Evolutionary conservation across 805 yeast species (phyloP), one percentile per base, ranked within the genome.

Genomic region (Nakazawaea populi): DNA sequence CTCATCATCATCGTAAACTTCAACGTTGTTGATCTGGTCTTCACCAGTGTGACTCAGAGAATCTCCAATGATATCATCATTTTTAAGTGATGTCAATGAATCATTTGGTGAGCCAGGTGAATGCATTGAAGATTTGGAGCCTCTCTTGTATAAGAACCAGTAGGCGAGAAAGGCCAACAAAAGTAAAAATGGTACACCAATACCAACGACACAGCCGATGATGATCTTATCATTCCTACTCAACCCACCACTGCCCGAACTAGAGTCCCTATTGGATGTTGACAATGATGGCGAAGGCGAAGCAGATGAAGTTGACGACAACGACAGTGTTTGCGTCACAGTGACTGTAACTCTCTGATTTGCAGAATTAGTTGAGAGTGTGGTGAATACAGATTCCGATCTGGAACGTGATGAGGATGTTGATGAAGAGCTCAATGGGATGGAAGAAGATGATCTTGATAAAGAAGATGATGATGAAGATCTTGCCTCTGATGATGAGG

Each of bases 171-270:
- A 65, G 6, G 65, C 71, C 5, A 71, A 72, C 40, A 72, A 51
- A 2, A 73, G 64, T n/a, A 82, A 61, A 0, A 78, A 55, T 2
- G 91, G 87, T 0, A 83, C 81, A 48, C 88, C 88, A 11, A 86
- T 76, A 50, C 90, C 90, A 5, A 85, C 84, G 31, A 80, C 84
- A 52, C 83, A 82, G 39, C 90, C 90, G 48, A 83, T 75, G 28
- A 85, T 79, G 36, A 84, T 75, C 49, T 77, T 72, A 52, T 76
- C 66, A 47, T 76, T 74, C 12, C 70, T 59, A 1, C 83, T 72
- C 6, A 82, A 65, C 0, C 85, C 85, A 3, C 66, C 59, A 6
- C 60, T 38, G 30, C 49, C 38, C 1, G 55, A 41, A 38, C 58
- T 51, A 27, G 47, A 34, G 11, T 52, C 38, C 14, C 40, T 40